Conservation (phyloP, 305 asterid species). For the Fraxinus ornus region DNA sequence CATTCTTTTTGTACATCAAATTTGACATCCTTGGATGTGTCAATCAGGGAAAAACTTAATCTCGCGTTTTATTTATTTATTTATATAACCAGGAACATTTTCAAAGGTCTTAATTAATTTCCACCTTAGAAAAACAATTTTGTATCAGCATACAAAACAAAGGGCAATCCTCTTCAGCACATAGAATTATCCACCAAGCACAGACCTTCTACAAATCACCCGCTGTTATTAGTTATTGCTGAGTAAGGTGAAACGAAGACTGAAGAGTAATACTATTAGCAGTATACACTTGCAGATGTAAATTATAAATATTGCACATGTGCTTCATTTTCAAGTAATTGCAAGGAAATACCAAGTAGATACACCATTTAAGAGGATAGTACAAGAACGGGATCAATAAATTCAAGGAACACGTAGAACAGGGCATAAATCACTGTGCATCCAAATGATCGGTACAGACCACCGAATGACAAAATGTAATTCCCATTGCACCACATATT, state of each 20-base stretch:
- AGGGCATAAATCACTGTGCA: not conserved
- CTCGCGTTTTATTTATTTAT: not conserved
- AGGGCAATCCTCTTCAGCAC: not conserved
- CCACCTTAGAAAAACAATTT: not conserved
- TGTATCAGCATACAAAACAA: not conserved
- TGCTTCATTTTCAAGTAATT: not conserved
- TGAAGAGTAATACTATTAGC: not conserved
- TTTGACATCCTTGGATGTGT: too few relatives aligned
- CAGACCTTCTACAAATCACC: not conserved
- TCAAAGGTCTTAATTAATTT: not conserved
- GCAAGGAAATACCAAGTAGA: not conserved
- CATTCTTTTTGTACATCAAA: too few relatives aligned
- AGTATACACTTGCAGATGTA: not conserved
- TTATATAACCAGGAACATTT: not conserved
- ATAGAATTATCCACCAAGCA: not conserved
- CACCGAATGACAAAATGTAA: not conserved
- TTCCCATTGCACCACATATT: not conserved
- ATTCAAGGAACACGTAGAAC: not conserved
- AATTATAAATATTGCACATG: not conserved
- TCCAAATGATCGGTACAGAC: not conserved
- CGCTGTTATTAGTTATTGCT: not conserved
- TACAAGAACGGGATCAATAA: not conserved
- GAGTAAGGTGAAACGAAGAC: not conserved
- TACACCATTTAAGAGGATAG: not conserved
- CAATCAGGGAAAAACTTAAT: not conserved